Conservation (phyloP, 768 basidiomycete species). For the Jaapia argillacea region DNA sequence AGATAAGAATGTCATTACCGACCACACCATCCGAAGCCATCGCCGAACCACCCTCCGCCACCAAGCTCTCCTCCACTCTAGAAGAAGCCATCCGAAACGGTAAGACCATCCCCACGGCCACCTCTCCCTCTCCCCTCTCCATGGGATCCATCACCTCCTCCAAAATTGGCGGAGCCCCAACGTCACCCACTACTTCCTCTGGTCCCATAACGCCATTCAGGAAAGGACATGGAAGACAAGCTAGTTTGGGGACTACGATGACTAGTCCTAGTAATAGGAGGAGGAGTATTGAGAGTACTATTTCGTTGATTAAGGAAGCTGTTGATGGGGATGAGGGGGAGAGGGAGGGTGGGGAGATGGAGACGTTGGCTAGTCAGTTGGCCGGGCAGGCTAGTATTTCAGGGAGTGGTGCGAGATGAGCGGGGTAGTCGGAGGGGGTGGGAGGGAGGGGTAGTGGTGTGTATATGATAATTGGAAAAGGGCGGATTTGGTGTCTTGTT, state of each 20-base stretch:
- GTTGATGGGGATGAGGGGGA: constrained; percentile 63
- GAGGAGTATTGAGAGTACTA: constrained; percentile 90
- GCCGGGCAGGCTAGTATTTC: background rate
- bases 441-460: too few species aligned
- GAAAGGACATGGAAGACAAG: constrained; percentile 65
- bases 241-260: constrained; percentile 89
- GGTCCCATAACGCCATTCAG: constrained; percentile 37
- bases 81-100: constrained; percentile 18
- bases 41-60: constrained; percentile 17
- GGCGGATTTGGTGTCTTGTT: too few species aligned
- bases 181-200: constrained; percentile 29
- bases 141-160: constrained; percentile 24
- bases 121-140: constrained; percentile 14
- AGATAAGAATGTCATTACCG: constrained; percentile 43
- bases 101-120: background rate
- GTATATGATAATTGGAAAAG: too few species aligned
- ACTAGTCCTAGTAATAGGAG: constrained; percentile 90
- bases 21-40: constrained; percentile 42
- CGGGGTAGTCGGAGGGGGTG: too few species aligned
- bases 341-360: constrained; percentile 10
- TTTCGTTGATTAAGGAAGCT: constrained; percentile 89
- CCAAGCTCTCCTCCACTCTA: constrained; percentile 20
- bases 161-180: too few species aligned
- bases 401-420: background rate
- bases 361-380: constrained; percentile 15